These are phyloP conservation scores for Solanum hybrid DNA, from an alignment of 305 asterid species.

Conservation along the genomic window DNA sequence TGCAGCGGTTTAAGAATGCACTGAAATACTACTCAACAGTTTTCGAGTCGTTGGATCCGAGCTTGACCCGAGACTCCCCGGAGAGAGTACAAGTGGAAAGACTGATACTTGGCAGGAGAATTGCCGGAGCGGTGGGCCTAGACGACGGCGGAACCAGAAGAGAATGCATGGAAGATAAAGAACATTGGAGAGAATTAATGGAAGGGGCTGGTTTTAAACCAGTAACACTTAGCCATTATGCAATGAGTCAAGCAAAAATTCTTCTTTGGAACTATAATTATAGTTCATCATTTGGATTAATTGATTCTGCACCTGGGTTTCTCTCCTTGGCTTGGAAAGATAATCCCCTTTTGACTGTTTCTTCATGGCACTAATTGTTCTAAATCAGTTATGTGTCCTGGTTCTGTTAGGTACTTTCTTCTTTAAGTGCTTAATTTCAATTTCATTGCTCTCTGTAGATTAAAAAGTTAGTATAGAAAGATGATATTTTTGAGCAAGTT, in stretches of 20 bases:
- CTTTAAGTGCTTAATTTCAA: background rate
- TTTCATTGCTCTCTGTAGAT: slow-evolving; percentile 5
- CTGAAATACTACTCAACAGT: slow-evolving; percentile 59
- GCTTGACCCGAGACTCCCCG: slow-evolving; percentile 45
- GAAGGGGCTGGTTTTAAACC: slow-evolving; percentile 69
- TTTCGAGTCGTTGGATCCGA: slow-evolving; percentile 77
- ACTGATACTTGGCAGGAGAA: slow-evolving; percentile 58
- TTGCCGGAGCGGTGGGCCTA: slow-evolving; percentile 46
- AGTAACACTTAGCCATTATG: slow-evolving; percentile 73
- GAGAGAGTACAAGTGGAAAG: slow-evolving; percentile 63
- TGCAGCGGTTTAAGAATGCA: slow-evolving; percentile 61
- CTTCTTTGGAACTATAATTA: slow-evolving; percentile 74
- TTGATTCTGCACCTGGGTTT: slow-evolving; percentile 68
- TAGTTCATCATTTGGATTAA: slow-evolving; percentile 49
- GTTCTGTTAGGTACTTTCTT: background rate
- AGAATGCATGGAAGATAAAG: slow-evolving; percentile 72
- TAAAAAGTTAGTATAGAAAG: slow-evolving; percentile 21
- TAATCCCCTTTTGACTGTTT: slow-evolving; percentile 73
- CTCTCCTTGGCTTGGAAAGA: slow-evolving; percentile 84
- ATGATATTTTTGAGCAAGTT: slow-evolving; percentile 21
- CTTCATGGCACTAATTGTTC: slow-evolving; percentile 70
- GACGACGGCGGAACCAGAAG: slow-evolving; percentile 32
- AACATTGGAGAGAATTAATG: slow-evolving; percentile 68
- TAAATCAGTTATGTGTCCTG: slow-evolving; percentile 12
- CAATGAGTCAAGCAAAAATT: slow-evolving; percentile 73